Evolutionary conservation across 148 eudicot genomes (phyloP).

Genomic region (Vaccinium macrocarpon): DNA sequence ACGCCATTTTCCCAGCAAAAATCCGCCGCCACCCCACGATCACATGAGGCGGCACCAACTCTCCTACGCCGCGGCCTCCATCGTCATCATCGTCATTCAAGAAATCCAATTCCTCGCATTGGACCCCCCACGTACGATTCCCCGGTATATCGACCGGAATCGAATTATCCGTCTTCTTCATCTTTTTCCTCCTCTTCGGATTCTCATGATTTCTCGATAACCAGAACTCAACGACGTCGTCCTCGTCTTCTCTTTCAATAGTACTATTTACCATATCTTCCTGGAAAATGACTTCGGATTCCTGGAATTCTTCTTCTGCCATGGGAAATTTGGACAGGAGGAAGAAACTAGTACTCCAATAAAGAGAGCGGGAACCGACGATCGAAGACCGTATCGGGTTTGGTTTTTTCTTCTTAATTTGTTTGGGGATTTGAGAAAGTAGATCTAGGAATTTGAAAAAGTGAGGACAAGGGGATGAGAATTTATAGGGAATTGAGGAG

Average conservation of each 20-base stretch:
- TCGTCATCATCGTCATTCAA: background rate
- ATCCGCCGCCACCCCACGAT: conserved; percentile 43
- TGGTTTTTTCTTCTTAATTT: too few relatives aligned
- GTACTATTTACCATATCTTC: conserved; percentile 3
- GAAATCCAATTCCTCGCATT: conserved; percentile 23
- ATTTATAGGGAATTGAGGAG: conserved; percentile 30
- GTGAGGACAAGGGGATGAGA: background rate
- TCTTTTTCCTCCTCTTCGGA: conserved; percentile 23
- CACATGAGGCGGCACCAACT: conserved; percentile 66
- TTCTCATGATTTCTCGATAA: background rate
- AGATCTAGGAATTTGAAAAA: conserved; percentile 11
- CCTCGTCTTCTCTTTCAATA: background rate
- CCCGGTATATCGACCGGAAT: conserved; percentile 41
- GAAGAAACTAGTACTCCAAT: background rate
- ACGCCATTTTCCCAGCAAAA: conserved; percentile 36
- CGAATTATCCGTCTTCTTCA: conserved; percentile 25
- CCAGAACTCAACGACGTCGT: background rate
- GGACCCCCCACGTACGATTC: conserved; percentile 16
- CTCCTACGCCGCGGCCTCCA: conserved; percentile 23
- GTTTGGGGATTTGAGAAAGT: background rate
- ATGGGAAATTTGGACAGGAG: conserved; percentile 3
- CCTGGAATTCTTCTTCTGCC: conserved; percentile 57
- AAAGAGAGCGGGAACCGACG: too few relatives aligned
- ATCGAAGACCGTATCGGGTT: too few relatives aligned
- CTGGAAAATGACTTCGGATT: conserved; percentile 54